Percentiles rank a stretch among this genome's conserved stretches.
These are phyloP conservation scores for Podospora anserina DNA, from an alignment of 495 filamentous ascomycete genomes.

Conservation along the genomic window DNA sequence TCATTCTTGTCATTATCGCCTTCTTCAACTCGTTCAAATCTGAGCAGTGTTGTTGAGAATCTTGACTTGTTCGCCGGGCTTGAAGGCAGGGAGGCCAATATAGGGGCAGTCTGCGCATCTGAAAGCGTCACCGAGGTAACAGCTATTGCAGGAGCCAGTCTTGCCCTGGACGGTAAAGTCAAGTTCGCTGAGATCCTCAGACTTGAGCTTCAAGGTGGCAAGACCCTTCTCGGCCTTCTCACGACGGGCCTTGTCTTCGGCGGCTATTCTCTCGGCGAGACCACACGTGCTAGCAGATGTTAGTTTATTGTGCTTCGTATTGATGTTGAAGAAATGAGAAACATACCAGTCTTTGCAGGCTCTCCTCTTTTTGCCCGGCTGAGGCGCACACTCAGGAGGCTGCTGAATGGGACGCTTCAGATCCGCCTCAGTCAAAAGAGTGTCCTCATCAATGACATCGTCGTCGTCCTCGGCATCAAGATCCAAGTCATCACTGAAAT, in stretches of 20 bases:
- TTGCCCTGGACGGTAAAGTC: slow-evolving; percentile 97
- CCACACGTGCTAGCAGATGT: slow-evolving; percentile 63
- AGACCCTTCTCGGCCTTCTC: slow-evolving; percentile 51
- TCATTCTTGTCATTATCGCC: background rate
- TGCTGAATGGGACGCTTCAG: slow-evolving; percentile 65
- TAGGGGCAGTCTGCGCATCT: slow-evolving; percentile 79
- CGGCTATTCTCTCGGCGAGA: slow-evolving; percentile 71
- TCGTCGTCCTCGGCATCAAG: slow-evolving; percentile 55
- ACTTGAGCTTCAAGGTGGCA: slow-evolving; percentile 65
- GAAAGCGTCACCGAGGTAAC: slow-evolving; percentile 88
- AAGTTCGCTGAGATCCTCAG: slow-evolving; percentile 77
- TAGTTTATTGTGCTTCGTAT: background rate
- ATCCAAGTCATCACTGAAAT: slow-evolving; percentile 66
- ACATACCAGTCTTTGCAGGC: slow-evolving; percentile 87
- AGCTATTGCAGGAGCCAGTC: slow-evolving; percentile 88
- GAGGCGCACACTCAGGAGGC: slow-evolving; percentile 78
- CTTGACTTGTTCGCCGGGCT: slow-evolving; percentile 89
- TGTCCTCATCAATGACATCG: slow-evolving; percentile 87
- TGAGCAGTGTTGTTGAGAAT: slow-evolving; percentile 84
- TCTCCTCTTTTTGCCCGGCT: slow-evolving; percentile 77
- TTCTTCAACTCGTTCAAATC: slow-evolving; percentile 49
- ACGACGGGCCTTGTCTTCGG: slow-evolving; percentile 72
- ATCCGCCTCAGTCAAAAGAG: slow-evolving; percentile 78
- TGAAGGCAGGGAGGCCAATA: slow-evolving; percentile 90
- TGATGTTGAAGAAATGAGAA: background rate